phyloP scores from a whole-genome alignment of 1,284 basidiomycete species.

The Leccinum griseonigrum region DNA sequence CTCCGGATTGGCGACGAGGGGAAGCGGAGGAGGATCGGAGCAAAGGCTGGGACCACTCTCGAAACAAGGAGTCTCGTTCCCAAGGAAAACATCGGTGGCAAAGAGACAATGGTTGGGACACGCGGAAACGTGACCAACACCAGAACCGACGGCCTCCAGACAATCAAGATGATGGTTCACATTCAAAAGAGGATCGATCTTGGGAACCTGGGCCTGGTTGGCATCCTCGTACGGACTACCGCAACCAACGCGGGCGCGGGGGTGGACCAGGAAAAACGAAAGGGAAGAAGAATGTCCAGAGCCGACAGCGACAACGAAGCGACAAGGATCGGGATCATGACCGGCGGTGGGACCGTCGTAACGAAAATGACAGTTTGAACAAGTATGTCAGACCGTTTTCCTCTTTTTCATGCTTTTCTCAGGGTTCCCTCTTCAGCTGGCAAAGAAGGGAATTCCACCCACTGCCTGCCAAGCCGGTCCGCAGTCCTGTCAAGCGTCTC shows the following conservation, averaged over 20 bases:
- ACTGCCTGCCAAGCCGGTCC: slow-evolving; percentile 35
- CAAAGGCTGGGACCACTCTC: slow-evolving; percentile 31
- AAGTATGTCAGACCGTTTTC: slow-evolving; percentile 48
- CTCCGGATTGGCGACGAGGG: slow-evolving; percentile 37
- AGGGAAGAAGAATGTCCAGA: slow-evolving; percentile 38
- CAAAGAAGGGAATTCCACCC: slow-evolving; percentile 44
- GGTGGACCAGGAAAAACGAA: slow-evolving; percentile 36
- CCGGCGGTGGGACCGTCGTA: slow-evolving; percentile 47
- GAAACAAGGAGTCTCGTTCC: slow-evolving; percentile 23
- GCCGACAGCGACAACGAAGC: slow-evolving; percentile 56
- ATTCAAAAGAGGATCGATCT: slow-evolving; percentile 42
- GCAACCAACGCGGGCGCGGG: slow-evolving; percentile 40
- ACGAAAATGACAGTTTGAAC: slow-evolving; percentile 63
- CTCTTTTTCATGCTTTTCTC: neutral
- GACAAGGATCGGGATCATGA: slow-evolving; percentile 36
- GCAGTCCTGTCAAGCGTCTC: slow-evolving; percentile 32
- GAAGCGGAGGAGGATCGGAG: slow-evolving; percentile 31
- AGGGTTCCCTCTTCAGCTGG: slow-evolving; percentile 41
- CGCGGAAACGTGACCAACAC: slow-evolving; percentile 34
- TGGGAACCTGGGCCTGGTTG: slow-evolving; percentile 68
- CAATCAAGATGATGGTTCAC: slow-evolving; percentile 28
- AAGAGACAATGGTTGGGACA: slow-evolving; percentile 40
- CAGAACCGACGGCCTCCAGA: slow-evolving; percentile 32
- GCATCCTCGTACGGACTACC: slow-evolving; percentile 42
- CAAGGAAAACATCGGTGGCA: slow-evolving; percentile 36